A percentile compares a stretch with the other conserved stretches of the same genome.
These are phyloP conservation scores for Boletellus sp. DNA, from an alignment of 768 basidiomycete species.

Conservation along the genomic window DNA sequence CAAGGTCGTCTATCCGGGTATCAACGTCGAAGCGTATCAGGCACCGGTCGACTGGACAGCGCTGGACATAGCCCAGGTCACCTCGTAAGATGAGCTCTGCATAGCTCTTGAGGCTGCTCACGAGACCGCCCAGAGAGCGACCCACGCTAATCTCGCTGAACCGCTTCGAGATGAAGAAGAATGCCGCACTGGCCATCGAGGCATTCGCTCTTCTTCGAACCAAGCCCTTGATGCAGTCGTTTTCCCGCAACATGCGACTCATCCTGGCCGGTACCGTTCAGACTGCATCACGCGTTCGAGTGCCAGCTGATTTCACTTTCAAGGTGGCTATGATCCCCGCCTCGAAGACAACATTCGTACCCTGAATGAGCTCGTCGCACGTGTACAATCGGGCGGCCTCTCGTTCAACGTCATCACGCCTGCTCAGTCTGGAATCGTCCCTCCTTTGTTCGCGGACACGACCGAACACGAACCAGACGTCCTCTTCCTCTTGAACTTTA, in stretches of 20 bases:
- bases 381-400: conserved; percentile 51
- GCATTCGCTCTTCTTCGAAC: conserved; percentile 62
- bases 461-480: conserved; percentile 50
- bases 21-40: conserved; percentile 76
- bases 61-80: conserved; percentile 50
- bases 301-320: conserved; percentile 3
- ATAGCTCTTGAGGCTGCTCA: neutral
- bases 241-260: conserved; percentile 50
- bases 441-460: conserved; percentile 42
- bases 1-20: conserved; percentile 91
- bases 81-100: conserved; percentile 44
- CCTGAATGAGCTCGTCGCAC: conserved; percentile 57
- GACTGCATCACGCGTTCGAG: neutral
- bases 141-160: conserved; percentile 87
- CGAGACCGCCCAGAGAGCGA: conserved; percentile 40
- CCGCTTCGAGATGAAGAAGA: conserved; percentile 96
- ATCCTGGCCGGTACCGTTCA: conserved; percentile 66
- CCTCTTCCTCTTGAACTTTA: conserved; percentile 90
- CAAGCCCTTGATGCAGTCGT: conserved; percentile 13
- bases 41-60: conserved; percentile 37
- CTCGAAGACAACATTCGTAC: conserved; percentile 79
- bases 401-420: conserved; percentile 57
- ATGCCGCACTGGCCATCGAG: conserved; percentile 73
- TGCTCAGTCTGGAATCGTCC: conserved; percentile 33
- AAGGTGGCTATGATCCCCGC: conserved; percentile 89